Evolutionary conservation across 2,329 filamentous ascomycete species (phyloP), one percentile per base, ranked within the genome.

Genomic region (Hymenoscyphus linearis): DNA sequence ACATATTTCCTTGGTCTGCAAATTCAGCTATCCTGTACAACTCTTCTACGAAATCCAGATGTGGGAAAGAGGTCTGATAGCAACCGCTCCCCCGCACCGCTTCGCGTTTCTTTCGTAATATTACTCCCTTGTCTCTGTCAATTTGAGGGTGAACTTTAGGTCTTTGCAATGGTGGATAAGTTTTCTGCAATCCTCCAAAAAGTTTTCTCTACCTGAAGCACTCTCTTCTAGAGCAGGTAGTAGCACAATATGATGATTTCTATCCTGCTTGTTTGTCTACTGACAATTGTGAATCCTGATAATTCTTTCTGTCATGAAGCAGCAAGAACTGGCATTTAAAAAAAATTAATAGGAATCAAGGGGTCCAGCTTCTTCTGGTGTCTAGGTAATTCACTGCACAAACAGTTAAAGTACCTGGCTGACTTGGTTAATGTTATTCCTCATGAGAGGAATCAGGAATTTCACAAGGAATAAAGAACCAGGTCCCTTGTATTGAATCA

Each of bases 201-300:
- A 67, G 61, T 62, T 68, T 31, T 60, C 55, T 25, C 9, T 31
- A 31, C 52, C 52, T 27, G 22, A 35, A 26, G 31, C 35, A 26
- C 40, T 60, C 50, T 63, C 57, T 55, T 58, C 59, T 63, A 50
- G 59, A 55, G 57, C 60, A 61, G 44, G 27, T 66, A 62, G 59
- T 60, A 58, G 55, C 56, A 57, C 53, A 57, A 66, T 63, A 53
- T 57, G 54, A 64, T 65, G 62, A 60, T 64, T 65, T 64, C 53
- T 56, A 63, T 52, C 52, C 36, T 25, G 47, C 18, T 50, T 22
- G 18, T 18, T 22, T 50, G 22, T 50, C 10, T 50, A 25, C 25
- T 50, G 18, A 50, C 44, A 10, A 25, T 50, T 10, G 44, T 50
- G 44, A 50, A 50, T 25, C 5, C 22, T 50, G 9, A 25, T 14